phyloP scores from a whole-genome alignment of 495 filamentous ascomycete species.

The Penicillium ochrochloron region DNA sequence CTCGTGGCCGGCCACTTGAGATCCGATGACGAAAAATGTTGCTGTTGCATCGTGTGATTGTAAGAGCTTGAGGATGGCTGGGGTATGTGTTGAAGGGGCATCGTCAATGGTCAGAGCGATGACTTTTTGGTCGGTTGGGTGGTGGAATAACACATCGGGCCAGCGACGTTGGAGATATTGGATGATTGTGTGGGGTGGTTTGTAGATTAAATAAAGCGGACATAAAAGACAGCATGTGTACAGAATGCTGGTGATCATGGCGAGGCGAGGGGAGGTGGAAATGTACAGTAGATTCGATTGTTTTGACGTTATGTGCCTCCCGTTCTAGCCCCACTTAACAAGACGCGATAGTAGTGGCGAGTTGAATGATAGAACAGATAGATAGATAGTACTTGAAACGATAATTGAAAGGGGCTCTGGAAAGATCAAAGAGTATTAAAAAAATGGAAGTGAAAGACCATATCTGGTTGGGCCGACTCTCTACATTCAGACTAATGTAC shows the following conservation, averaged over 20 bases:
- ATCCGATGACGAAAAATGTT: slow-evolving; percentile 82
- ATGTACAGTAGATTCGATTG: background rate
- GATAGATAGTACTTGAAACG: no score
- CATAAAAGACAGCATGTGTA: slow-evolving; percentile 52
- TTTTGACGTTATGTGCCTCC: background rate
- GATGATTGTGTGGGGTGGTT: slow-evolving; percentile 70
- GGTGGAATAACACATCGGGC: slow-evolving; percentile 77
- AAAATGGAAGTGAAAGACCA: no score
- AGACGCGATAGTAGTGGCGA: background rate
- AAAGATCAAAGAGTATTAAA: no score
- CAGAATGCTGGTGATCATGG: slow-evolving; percentile 53
- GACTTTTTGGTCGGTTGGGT: slow-evolving; percentile 59
- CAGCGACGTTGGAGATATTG: slow-evolving; percentile 67
- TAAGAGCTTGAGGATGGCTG: slow-evolving; percentile 69
- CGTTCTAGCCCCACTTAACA: background rate
- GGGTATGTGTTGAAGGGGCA: slow-evolving; percentile 73
- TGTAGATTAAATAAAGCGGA: slow-evolving; percentile 72
- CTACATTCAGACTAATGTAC: no score
- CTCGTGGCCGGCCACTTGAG: slow-evolving; percentile 68
- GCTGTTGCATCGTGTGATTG: slow-evolving; percentile 60
- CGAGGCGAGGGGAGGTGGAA: background rate
- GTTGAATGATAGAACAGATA: no score
- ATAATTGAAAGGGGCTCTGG: no score
- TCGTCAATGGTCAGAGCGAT: slow-evolving; percentile 87
- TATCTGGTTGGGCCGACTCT: no score